phyloP scores from a whole-genome alignment of 78 protist species.

The Isochrysis galbana region DNA sequence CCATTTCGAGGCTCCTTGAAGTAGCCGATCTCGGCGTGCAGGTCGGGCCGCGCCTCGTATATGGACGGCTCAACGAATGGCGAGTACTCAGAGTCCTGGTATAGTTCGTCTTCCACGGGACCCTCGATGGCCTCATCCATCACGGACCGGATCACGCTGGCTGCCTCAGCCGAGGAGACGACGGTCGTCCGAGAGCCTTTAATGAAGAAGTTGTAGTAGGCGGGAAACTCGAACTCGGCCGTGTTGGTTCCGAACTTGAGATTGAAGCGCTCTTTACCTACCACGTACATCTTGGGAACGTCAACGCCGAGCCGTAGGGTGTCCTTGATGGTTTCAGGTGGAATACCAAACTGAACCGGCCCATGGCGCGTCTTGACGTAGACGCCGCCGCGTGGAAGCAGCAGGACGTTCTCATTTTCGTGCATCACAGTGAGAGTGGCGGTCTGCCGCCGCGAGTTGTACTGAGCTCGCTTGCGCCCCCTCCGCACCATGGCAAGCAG shows the following conservation, averaged over 20 bases:
- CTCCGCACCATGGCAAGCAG: neutral
- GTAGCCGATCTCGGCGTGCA: neutral
- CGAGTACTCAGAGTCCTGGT: neutral
- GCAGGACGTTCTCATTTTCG: neutral
- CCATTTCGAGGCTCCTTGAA: conserved; percentile 11
- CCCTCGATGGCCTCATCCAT: conserved; percentile 6
- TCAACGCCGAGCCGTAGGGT: neutral
- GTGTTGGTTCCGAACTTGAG: conserved; percentile 5
- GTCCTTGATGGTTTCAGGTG: conserved; percentile 80
- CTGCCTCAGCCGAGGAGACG: neutral
- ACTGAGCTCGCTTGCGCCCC: neutral
- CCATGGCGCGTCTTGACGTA: conserved; percentile 51
- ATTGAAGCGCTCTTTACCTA: conserved; percentile 26
- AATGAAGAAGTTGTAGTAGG: conserved; percentile 38
- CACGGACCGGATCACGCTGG: neutral
- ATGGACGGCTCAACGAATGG: neutral
- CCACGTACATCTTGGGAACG: neutral
- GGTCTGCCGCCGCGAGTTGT: neutral
- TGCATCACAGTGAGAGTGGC: neutral
- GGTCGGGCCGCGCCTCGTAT: neutral
- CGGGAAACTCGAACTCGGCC: conserved; percentile 41
- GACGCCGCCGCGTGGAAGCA: conserved; percentile 55
- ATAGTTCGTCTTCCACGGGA: neutral
- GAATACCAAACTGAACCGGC: conserved; percentile 70
- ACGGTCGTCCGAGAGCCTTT: neutral